Base-by-base conservation (phyloP, 176 grass and related monocot species). In the Cenchrus purpureus region DNA sequence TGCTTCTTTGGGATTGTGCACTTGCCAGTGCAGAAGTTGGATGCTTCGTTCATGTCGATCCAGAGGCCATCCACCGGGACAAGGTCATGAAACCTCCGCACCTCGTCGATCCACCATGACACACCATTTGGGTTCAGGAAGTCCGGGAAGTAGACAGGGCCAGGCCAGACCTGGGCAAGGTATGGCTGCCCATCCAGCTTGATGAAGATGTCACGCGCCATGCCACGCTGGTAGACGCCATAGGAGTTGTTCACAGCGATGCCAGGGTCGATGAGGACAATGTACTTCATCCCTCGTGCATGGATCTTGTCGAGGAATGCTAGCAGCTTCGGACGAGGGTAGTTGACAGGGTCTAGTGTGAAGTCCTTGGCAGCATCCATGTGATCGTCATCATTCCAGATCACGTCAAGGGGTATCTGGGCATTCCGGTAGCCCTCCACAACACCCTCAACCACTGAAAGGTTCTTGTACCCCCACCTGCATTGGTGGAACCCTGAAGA, bases 1-100 rank as follows among this genome's bases (percentile, higher is more conserved):
- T 95, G 93, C 0, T 65, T 92, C 34, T 70, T 95, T 10, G 93
- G 96, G 12, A 98, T 79, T 1, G 80, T 82, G 77, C 96, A 98
- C 71, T 98, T 94, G 29, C 96, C 96, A 1, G 91, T 98, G 57
- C 96, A 98, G 61, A 98, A 98, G 68, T 98, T 98, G 31, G 96
- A 98, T 28, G 79, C 96, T 87, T 98, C 96, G 7, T 98, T 98
- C 96, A 98, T 98, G 77, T 98, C 96, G 7, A 98, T 98, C 96
- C 96, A 98, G 10, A 98, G 85, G 46, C 96, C 93, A 11, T 95
- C 93, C 1, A 95, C 93, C 0, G 96, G 93, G 4, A 98, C 96
- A 12, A 98, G 84, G 0, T 95, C 83, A 63, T 98, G 93, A 62
- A 98, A 98, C 83, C 91, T 92, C 32, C 79, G 43, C 13, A 98